Evolutionary conservation across 768 basidiomycete species (phyloP), one percentile per base, ranked within the genome.

Genomic region (Xanthoconium stramineum): DNA sequence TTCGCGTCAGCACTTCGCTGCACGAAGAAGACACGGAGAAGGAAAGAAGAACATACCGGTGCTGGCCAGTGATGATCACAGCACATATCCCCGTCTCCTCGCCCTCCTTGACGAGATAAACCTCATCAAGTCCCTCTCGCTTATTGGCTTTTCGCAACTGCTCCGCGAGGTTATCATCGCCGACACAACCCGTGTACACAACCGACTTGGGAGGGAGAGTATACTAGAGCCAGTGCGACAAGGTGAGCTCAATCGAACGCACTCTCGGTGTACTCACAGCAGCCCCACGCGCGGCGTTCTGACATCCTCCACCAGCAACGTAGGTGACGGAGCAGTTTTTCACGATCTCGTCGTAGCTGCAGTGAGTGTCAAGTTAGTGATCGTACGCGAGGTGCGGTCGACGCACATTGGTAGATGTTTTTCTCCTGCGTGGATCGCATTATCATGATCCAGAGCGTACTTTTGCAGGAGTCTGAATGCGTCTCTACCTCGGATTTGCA

Each of bases 11-110:
- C 52, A n/a, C 46, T 17, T 36, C 37, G 1, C 12, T 19, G 14
- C 40, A 44, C 17, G 20, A n/a, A 32, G 24, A 29, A 39, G 14
- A 15, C 24, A 24, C 24, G 24, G 24, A 24, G 24, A 17, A 24
- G 32, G 11, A 33, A n/a, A 39, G 7, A n/a, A 20, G 6, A 10
- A 13, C 81, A 32, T 59, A 94, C 91, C 96, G 84, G 73, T 97
- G 68, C 75, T 98, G 94, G 42, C 89, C 92, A 50, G 94, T 98
- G 74, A 98, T 84, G 63, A 99, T 74, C 60, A 98, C 96, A 15
- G 92, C 96, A 70, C 96, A 99, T 51, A 96, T 94, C 53, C 96
- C 96, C 10, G 96, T 99, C 74, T 91, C 85, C 69, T 86, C 85
- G 57, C 86, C 89, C 60, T 87, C 78, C 71, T 88, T 87, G 65